Evolutionary conservation across 768 basidiomycete species (phyloP).

Genomic region (Lentinula aciculospora): DNA sequence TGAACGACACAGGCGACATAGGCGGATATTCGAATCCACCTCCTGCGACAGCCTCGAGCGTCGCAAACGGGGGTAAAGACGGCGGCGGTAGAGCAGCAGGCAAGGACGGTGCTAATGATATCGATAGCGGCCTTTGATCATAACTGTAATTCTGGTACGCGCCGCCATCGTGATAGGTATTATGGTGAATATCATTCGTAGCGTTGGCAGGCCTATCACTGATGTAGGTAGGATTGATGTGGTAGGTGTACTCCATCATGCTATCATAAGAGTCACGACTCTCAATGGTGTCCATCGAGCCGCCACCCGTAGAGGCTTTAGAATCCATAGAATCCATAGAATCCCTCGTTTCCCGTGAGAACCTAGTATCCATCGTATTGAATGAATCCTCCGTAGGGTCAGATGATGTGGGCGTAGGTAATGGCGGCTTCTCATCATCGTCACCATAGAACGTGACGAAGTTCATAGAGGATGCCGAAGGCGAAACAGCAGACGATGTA

Average conservation of each 20-base stretch:
- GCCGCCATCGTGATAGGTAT: background rate
- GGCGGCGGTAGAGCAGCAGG: background rate
- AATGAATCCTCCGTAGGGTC: background rate
- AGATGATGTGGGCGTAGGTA: slow-evolving; percentile 2
- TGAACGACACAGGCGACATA: slow-evolving; percentile 73
- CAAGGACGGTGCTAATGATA: background rate
- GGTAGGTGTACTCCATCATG: background rate
- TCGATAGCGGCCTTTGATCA: background rate
- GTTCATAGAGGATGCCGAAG: slow-evolving; percentile 38
- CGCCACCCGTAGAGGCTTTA: too few species aligned
- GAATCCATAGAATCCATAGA: background rate
- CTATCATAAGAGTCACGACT: background rate
- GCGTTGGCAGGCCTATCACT: background rate
- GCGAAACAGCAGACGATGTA: slow-evolving; percentile 28
- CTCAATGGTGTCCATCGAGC: background rate
- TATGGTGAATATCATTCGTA: background rate
- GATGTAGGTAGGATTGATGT: background rate
- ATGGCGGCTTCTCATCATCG: background rate
- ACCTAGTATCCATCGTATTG: background rate
- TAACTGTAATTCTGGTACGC: background rate
- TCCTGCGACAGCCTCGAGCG: slow-evolving; percentile 79
- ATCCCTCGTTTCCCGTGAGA: too few species aligned
- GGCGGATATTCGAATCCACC: slow-evolving; percentile 61
- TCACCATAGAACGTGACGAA: background rate
- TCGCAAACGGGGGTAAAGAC: slow-evolving; percentile 4